Conservation (phyloP, 352 stramenopile genomes). For the Globisporangium perplexum region DNA sequence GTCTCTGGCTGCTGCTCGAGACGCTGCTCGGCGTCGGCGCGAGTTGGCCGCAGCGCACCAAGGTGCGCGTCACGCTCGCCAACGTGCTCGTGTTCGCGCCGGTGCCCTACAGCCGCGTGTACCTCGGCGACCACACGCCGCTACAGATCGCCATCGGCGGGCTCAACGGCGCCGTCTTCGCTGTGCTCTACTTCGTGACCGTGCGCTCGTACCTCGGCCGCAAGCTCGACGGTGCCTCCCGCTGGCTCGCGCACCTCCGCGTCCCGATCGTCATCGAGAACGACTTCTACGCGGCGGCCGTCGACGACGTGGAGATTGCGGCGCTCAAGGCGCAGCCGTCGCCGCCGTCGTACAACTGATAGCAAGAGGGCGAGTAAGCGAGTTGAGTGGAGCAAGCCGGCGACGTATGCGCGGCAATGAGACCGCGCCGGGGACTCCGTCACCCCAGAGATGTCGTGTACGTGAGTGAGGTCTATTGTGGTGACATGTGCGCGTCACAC, state of each 20-base stretch:
- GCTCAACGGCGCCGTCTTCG: slow-evolving; percentile 29
- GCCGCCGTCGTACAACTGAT: slow-evolving; percentile 1
- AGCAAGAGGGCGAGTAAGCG: background rate
- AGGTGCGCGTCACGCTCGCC: slow-evolving; percentile 9
- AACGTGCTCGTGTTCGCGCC: slow-evolving; percentile 31
- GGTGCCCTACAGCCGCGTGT: slow-evolving; percentile 53
- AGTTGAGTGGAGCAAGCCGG: too few relatives aligned
- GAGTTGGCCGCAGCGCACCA: slow-evolving; percentile 13
- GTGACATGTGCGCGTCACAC: background rate
- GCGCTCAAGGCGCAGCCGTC: slow-evolving; percentile 1
- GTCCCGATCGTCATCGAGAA: slow-evolving; percentile 9
- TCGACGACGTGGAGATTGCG: slow-evolving; percentile 3
- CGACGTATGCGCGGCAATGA: too few relatives aligned
- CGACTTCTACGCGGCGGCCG: slow-evolving; percentile 4
- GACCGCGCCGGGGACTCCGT: too few relatives aligned
- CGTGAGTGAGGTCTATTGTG: background rate
- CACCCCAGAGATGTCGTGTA: too few relatives aligned
- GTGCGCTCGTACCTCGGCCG: slow-evolving; percentile 30
- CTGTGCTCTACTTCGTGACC: slow-evolving; percentile 36
- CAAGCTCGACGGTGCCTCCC: slow-evolving; percentile 5
- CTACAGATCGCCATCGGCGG: slow-evolving; percentile 41
- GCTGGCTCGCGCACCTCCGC: slow-evolving; percentile 2
- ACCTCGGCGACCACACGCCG: slow-evolving; percentile 50
- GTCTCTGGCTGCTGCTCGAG: slow-evolving; percentile 44
- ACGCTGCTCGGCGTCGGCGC: slow-evolving; percentile 27